Percentiles rank a stretch among this genome's conserved stretches.
Conservation (phyloP, 2,329 filamentous ascomycete species). For the Nemania serpens region DNA sequence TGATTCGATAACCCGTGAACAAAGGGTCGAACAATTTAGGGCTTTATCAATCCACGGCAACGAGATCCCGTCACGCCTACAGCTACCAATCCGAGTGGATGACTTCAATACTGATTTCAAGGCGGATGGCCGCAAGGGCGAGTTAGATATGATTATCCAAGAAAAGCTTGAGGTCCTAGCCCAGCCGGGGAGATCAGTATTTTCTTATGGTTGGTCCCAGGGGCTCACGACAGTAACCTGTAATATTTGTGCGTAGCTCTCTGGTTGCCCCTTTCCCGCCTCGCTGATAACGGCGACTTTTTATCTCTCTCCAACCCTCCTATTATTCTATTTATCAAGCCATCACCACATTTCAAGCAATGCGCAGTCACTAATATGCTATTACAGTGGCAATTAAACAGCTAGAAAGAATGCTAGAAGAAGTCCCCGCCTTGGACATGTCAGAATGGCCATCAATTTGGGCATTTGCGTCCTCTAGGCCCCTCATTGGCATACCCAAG, state of each 20-base stretch:
- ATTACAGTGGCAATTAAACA: conserved; percentile 64
- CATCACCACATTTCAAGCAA: not conserved
- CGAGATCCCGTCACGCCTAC: conserved; percentile 43
- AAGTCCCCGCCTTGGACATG: conserved; percentile 27
- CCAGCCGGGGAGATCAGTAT: conserved; percentile 66
- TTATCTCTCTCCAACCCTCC: not conserved
- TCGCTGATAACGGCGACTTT: not conserved
- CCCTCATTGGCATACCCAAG: conserved; percentile 38
- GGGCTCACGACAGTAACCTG: conserved; percentile 70
- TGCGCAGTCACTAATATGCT: not conserved
- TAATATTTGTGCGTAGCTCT: conserved; percentile 48
- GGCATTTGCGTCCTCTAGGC: conserved; percentile 39
- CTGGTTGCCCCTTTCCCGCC: not conserved
- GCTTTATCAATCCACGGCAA: conserved; percentile 44
- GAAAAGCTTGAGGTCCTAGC: conserved; percentile 45
- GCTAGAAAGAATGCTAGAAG: conserved; percentile 55
- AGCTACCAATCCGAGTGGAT: conserved; percentile 63
- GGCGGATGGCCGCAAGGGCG: conserved; percentile 36
- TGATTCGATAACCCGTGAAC: conserved; percentile 29
- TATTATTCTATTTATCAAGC: not conserved
- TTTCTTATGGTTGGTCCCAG: conserved; percentile 71
- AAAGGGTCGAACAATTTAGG: conserved; percentile 40
- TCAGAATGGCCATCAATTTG: conserved; percentile 42
- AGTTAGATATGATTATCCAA: conserved; percentile 36
- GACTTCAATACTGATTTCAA: conserved; percentile 44